phyloP scores from a whole-genome alignment of 1,284 basidiomycete genomes.

The Moniliella sp. region DNA sequence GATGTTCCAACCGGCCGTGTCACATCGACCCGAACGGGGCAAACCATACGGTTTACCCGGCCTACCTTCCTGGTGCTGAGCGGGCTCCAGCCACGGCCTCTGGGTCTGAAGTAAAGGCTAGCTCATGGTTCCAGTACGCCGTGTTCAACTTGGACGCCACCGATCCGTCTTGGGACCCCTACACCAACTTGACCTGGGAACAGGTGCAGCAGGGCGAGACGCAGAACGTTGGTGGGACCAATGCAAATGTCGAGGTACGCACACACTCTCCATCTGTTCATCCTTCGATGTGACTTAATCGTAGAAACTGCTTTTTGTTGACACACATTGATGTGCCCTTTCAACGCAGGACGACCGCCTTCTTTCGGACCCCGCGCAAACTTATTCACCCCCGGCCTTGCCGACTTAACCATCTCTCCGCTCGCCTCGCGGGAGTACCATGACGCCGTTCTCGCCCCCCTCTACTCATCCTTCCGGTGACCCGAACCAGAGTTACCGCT shows the following conservation, averaged over 20 bases:
- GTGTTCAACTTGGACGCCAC: conserved; percentile 6
- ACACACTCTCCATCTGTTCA: neutral
- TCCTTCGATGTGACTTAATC: neutral
- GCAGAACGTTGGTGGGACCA: conserved; percentile 1
- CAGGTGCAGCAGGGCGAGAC: conserved; percentile 4
- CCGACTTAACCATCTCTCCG: conserved; percentile 6
- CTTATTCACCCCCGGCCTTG: conserved; percentile 11
- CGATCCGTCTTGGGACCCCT: conserved; percentile 1
- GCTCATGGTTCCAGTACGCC: conserved; percentile 22
- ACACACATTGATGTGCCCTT: neutral
- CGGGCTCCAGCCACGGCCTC: neutral
- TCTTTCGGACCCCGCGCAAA: conserved; percentile 1
- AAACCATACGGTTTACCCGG: too few species aligned
- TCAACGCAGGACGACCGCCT: conserved; percentile 6
- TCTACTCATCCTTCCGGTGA: conserved; percentile 1
- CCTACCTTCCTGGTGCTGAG: conserved; percentile 5
- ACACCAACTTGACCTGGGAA: conserved; percentile 5
- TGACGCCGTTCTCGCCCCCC: conserved; percentile 1
- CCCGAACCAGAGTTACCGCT: conserved; percentile 6
- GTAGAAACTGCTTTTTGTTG: neutral
- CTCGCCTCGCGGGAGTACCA: conserved; percentile 5
- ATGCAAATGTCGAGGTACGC: conserved; percentile 3
- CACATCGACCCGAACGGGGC: conserved; percentile 1
- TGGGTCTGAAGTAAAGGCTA: conserved; percentile 6
- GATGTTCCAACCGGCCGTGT: conserved; percentile 1